phyloP scores from a whole-genome alignment of 306 rosid genomes.

The Coriaria nepalensis region DNA sequence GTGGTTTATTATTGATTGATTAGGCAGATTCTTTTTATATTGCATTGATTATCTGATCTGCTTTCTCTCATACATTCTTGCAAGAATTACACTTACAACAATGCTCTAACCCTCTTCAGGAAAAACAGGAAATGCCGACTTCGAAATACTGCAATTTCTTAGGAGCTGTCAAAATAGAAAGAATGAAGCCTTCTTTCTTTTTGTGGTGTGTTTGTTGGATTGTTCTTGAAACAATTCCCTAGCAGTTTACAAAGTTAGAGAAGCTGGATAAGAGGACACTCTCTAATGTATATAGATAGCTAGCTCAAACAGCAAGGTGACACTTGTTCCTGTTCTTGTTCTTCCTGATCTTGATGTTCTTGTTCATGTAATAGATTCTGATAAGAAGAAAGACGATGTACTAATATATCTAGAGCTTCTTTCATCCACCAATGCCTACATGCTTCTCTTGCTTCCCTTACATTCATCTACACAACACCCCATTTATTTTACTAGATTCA shows the following conservation, averaged over 20 bases:
- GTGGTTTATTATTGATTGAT: too few relatives aligned
- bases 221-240: too few relatives aligned
- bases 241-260: too few relatives aligned
- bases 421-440: conserved; percentile 97
- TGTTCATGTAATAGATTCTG: not conserved
- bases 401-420: conserved; percentile 67
- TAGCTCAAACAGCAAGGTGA: conserved; percentile 15
- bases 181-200: too few relatives aligned
- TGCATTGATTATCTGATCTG: conserved; percentile 12
- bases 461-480: conserved; percentile 44
- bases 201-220: too few relatives aligned
- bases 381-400: conserved; percentile 30
- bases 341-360: conserved; percentile 11
- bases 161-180: too few relatives aligned
- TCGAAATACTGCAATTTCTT: too few relatives aligned
- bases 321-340: conserved; percentile 12
- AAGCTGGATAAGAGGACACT: too few relatives aligned
- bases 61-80: conserved; percentile 11
- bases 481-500: not conserved
- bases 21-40: conserved; percentile 1
- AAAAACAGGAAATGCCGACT: too few relatives aligned
- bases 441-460: conserved; percentile 55
- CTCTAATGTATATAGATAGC: not conserved
- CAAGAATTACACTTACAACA: conserved; percentile 23
- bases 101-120: conserved; percentile 2